Evolutionary conservation across 2,329 filamentous ascomycete species (phyloP), one percentile per base, ranked within the genome.

Genomic region (Colletotrichum endophyticum): DNA sequence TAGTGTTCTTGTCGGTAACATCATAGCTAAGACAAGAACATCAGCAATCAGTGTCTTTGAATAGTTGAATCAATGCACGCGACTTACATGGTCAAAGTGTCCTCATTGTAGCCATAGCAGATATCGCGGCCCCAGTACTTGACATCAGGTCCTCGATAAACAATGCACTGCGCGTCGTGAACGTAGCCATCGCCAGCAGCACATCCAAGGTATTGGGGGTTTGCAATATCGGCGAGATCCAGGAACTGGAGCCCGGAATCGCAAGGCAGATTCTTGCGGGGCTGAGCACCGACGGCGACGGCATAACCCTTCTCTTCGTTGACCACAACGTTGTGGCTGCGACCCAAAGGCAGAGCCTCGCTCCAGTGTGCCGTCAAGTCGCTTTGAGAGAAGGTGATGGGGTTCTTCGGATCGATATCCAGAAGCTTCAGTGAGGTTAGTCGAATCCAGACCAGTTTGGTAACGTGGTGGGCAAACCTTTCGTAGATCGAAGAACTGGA

Each of bases 401-500:
- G 84, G 15, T 81, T 84, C 16, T 84, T 79, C 1, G 86, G 84
- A 78, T 87, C 83, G 61, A 90, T 79, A 25, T 81, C 81, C 61
- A 87, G 80, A 13, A 90, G 84, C 83, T 78, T 49, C 8, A 9
- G 19, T 8, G 6, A 13, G n/a, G 25, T 74, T 13, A 74, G 66
- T 15, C 15, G 3, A 19, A 6, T 5, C 1, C 16, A 8, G 59
- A 22, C 15, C 13, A n/a, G 11, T 8, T 13, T 4, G 7, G 9
- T 49, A 28, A 49, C 1, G 1, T 15, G 9, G 4, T 34, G 4
- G 4, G 19, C 44, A 63, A 9, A 76, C 74, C 69, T 88, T 91
- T 79, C 84, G 88, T 87, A 91, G 86, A 79, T 92, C 91, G 77
- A 92, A 92, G 79, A 92, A 88, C 81, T 92, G 91, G 36, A 92